phyloP scores from a whole-genome alignment of 192 early-diverging fungal species.

The Mycoemilia scoparia region DNA sequence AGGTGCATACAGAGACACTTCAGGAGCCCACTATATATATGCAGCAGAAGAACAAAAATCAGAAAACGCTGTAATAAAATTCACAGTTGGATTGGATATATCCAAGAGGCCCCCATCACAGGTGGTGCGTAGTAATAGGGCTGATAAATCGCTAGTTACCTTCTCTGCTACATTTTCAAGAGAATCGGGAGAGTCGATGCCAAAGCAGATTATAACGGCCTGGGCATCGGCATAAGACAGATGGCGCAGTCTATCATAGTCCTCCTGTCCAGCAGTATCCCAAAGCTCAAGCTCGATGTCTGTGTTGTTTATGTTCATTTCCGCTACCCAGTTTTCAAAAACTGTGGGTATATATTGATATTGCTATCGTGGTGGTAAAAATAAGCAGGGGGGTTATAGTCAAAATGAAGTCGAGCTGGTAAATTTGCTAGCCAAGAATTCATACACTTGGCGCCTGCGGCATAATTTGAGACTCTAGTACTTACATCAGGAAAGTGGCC shows the following conservation, averaged over 20 bases:
- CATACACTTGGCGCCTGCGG: not conserved
- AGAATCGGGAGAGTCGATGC: slow-evolving; percentile 63
- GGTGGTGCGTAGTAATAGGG: too few relatives aligned
- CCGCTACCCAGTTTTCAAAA: slow-evolving; percentile 86
- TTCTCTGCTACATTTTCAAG: slow-evolving; percentile 54
- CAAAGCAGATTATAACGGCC: slow-evolving; percentile 86
- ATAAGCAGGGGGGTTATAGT: not conserved
- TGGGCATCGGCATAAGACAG: slow-evolving; percentile 84
- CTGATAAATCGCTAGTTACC: too few relatives aligned
- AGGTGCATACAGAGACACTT: slow-evolving; percentile 12
- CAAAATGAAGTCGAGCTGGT: not conserved
- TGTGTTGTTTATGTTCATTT: slow-evolving; percentile 72
- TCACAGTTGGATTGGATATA: too few relatives aligned
- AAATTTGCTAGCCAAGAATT: not conserved
- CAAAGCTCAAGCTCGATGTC: slow-evolving; percentile 78
- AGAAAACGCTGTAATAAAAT: too few relatives aligned
- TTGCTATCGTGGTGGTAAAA: slow-evolving; percentile 8
- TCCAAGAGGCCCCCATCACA: too few relatives aligned
- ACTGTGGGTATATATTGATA: slow-evolving; percentile 71
- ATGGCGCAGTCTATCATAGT: slow-evolving; percentile 85
- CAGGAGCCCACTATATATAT: slow-evolving; percentile 23
- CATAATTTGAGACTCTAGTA: slow-evolving; percentile 12
- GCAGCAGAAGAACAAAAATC: too few relatives aligned
- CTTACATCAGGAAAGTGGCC: slow-evolving; percentile 74
- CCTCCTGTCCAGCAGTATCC: slow-evolving; percentile 96